Conservation (phyloP, 345 rosid genomes). For the Hirschfeldia incana region DNA sequence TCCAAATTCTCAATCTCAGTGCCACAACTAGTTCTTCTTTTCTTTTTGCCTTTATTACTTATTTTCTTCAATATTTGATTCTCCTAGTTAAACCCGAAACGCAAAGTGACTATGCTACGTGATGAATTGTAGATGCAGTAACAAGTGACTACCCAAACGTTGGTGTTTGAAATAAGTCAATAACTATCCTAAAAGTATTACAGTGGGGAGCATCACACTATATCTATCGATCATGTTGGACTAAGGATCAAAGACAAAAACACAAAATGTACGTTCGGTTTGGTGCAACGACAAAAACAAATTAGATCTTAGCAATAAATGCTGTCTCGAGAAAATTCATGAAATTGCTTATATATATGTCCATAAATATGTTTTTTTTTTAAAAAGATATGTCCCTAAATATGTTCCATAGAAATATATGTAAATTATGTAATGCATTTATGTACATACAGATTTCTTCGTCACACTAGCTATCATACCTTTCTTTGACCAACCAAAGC, state of each 20-base stretch:
- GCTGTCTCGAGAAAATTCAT: slow-evolving; percentile 13
- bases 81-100: too few relatives aligned
- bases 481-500: slow-evolving; percentile 3
- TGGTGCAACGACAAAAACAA: slow-evolving; percentile 26
- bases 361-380: neutral
- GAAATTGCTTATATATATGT: neutral
- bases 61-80: too few relatives aligned
- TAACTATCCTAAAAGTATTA: neutral
- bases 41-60: too few relatives aligned
- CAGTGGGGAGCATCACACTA: neutral
- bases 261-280: neutral
- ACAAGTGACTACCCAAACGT: neutral
- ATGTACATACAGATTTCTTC: slow-evolving; percentile 19
- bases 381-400: neutral
- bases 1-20: too few relatives aligned
- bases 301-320: slow-evolving; percentile 17
- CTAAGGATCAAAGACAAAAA: slow-evolving; percentile 2
- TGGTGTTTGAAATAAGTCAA: neutral
- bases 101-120: too few relatives aligned
- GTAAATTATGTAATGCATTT: slow-evolving; percentile 18
- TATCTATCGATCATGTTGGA: neutral
- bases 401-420: neutral
- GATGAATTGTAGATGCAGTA: neutral
- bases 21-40: too few relatives aligned
- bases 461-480: slow-evolving; percentile 23